Base-by-base conservation (phyloP, 148 eudicot species). In the Fagopyrum tataricum region DNA sequence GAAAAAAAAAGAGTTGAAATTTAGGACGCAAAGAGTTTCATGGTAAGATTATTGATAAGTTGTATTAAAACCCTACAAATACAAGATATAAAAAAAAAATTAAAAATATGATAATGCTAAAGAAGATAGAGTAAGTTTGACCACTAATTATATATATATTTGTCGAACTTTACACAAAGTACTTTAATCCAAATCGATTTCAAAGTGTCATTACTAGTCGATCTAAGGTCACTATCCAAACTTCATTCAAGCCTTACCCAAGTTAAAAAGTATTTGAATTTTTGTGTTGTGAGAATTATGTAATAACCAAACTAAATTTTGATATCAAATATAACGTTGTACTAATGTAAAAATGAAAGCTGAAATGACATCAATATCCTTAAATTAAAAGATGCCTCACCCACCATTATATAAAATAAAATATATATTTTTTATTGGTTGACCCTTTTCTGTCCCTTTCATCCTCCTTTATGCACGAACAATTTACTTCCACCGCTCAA, bases 401-500 rank as follows among this genome's bases (percentile, higher is more conserved):
- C 20, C 56, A 15, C 18, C 56, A 51, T 3, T 17, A 51, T 47
- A 47, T 7, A 47, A 47, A 47, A 31, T 31, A 31, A 31, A 31
- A 31, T 31, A 31, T 2, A 0, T 47, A 0, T 47, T 47, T 47
- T 5, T 14, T 2, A 8, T 55, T 23, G 39, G 66, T 59, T 59
- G 66, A 59, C 40, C 66, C 40, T 59, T 59, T 59, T 2, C 37
- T 59, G 66, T 59, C 66, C 66, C 14, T 59, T 59, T 59, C 66
- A 10, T 59, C 39, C 15, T 24, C 39, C 66, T 59, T 59, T 56
- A 20, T 0, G 61, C 26, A 20, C 61, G 0, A 55, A 55, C 59
- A 18, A 53, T 53, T 53, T n/a, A 18, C 18, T 6, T 53, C 59
- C 59, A 53, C 59, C 59, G 18, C 59, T 4, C 59, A 53, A 53